A percentile compares a stretch with the other conserved stretches of the same genome.
Conservation (phyloP, 2,329 filamentous ascomycete genomes). For the Rhinocladiella similis region DNA sequence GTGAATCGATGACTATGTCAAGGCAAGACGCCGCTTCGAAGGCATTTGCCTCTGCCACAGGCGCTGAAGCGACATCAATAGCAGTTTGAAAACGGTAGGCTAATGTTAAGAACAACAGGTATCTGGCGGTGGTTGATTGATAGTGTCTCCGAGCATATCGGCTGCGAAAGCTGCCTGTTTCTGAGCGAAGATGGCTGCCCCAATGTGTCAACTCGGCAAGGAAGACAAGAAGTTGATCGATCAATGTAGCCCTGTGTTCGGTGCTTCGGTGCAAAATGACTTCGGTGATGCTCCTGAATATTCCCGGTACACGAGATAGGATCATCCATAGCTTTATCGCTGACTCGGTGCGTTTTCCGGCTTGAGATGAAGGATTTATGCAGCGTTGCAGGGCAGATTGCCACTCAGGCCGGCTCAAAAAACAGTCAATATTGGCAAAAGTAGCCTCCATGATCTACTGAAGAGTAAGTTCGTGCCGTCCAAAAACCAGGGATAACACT, state of each 20-base stretch:
- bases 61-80: slow-evolving; percentile 2
- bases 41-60: slow-evolving; percentile 1
- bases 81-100: slow-evolving; percentile 11
- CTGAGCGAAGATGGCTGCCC: slow-evolving; percentile 4
- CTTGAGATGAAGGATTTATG: background rate
- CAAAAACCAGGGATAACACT: background rate
- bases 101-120: slow-evolving; percentile 10
- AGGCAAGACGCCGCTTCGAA: slow-evolving; percentile 4
- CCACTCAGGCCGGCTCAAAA: slow-evolving; percentile 11
- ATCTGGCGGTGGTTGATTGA: slow-evolving; percentile 2
- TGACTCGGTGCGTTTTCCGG: slow-evolving; percentile 10
- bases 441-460: slow-evolving; percentile 13
- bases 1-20: background rate
- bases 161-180: slow-evolving; percentile 1
- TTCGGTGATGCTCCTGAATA: slow-evolving; percentile 12
- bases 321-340: slow-evolving; percentile 15
- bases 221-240: slow-evolving; percentile 3
- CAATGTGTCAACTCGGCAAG: slow-evolving; percentile 4
- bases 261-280: slow-evolving; percentile 1
- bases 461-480: background rate
- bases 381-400: slow-evolving; percentile 8
- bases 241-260: background rate
- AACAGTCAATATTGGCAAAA: slow-evolving; percentile 16
- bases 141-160: background rate
- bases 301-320: slow-evolving; percentile 1